These are phyloP conservation scores for Kokia cookei DNA, from an alignment of 441 rosid genomes.

Conservation along the genomic window DNA sequence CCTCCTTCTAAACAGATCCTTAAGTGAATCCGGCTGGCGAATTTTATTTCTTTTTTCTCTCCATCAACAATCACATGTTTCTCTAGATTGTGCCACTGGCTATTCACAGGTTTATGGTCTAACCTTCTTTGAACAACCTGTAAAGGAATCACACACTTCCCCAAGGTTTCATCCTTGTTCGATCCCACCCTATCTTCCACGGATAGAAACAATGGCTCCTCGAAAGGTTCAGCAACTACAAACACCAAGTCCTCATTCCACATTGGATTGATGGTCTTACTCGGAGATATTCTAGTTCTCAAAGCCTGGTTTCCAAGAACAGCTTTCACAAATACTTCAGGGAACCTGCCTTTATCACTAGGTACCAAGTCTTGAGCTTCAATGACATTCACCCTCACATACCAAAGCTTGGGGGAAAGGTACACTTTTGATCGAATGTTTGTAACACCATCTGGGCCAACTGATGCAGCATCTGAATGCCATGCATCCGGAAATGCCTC, in stretches of 20 bases:
- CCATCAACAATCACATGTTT: slow-evolving; percentile 48
- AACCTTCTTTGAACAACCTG: slow-evolving; percentile 51
- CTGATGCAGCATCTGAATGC: neutral
- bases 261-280: slow-evolving; percentile 58
- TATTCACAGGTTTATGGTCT: slow-evolving; percentile 57
- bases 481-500: neutral
- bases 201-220: slow-evolving; percentile 32
- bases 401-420: slow-evolving; percentile 49
- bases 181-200: slow-evolving; percentile 53
- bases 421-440: neutral
- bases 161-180: slow-evolving; percentile 50
- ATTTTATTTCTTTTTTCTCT: slow-evolving; percentile 59
- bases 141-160: slow-evolving; percentile 43
- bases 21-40: slow-evolving; percentile 78
- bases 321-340: slow-evolving; percentile 62
- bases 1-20: slow-evolving; percentile 24
- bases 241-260: slow-evolving; percentile 82
- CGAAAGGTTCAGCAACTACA: slow-evolving; percentile 70
- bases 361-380: slow-evolving; percentile 74
- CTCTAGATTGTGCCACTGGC: slow-evolving; percentile 64
- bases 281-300: slow-evolving; percentile 47
- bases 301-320: slow-evolving; percentile 51
- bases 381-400: slow-evolving; percentile 64
- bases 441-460: neutral
- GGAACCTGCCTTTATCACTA: slow-evolving; percentile 53